phyloP scores from a whole-genome alignment of 768 basidiomycete species.

The Russula abietina region DNA sequence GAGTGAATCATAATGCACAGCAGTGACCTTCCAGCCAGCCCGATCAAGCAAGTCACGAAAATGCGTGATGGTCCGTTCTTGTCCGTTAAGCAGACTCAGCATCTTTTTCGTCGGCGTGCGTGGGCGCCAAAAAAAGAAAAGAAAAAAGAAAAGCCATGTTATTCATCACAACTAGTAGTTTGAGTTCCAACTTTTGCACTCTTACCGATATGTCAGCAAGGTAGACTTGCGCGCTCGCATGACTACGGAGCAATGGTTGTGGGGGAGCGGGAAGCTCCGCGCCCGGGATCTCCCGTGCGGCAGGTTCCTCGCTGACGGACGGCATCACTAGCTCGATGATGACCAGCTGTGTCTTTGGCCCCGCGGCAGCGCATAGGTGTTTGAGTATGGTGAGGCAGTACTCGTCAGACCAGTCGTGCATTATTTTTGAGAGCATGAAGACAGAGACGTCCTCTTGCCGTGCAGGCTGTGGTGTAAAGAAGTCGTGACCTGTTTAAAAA shows the following conservation, averaged over 20 bases:
- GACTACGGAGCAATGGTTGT: slow-evolving; percentile 26
- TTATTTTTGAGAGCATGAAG: neutral
- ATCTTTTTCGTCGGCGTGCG: neutral
- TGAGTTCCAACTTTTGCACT: too few relatives aligned
- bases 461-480: slow-evolving; percentile 1
- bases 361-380: slow-evolving; percentile 16
- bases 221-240: neutral
- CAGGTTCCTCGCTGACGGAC: slow-evolving; percentile 26
- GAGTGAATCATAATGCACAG: too few relatives aligned
- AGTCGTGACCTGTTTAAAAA: neutral
- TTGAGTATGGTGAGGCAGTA: slow-evolving; percentile 20
- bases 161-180: too few relatives aligned
- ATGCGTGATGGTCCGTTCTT: slow-evolving; percentile 1
- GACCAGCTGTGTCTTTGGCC: slow-evolving; percentile 27
- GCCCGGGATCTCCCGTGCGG: slow-evolving; percentile 18
- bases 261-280: slow-evolving; percentile 22
- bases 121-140: too few relatives aligned
- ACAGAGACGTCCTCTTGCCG: neutral
- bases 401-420: slow-evolving; percentile 31
- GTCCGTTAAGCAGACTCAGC: neutral
- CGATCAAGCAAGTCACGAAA: slow-evolving; percentile 1
- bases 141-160: neutral
- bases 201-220: too few relatives aligned
- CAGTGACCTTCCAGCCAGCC: too few relatives aligned
- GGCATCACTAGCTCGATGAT: slow-evolving; percentile 27